Base-by-base conservation (phyloP, 768 basidiomycete genomes). In the Clavulina sp. region DNA sequence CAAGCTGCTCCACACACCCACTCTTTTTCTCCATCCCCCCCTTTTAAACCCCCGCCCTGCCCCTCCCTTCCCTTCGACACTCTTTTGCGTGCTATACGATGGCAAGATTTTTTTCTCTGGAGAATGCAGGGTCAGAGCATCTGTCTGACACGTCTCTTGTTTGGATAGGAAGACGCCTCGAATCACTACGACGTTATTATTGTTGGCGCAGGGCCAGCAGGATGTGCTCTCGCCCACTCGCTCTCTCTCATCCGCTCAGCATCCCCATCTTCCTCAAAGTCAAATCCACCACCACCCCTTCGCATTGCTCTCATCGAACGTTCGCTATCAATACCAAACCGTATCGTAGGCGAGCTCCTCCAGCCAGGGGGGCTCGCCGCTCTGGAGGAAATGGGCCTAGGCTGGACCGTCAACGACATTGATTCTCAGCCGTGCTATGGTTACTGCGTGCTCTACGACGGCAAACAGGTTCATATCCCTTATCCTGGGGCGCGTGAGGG, bases 291-390 rank as follows among this genome's bases (percentile, higher is more conserved):
- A n/a, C 30, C 47, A 21, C 81, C 81, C 13, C 74, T 89, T 19
- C 75, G 78, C 21, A 80, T 96, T 57, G 81, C 81, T 18, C 68
- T 96, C 0, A 70, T 99, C 51, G 95, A 99, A 65, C 80, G 93
- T 7, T 93, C 92, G 13, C 73, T 97, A 3, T 73, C 81, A 0
- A 84, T 88, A 63, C 95, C 95, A 0, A 89, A 97, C 71, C 76
- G 95, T 18, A 97, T 99, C 57, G 95, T 97, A 31, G 95, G 95
- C 24, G 95, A 99, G 64, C 77, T 97, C 1, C 69, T 99, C 23
- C 95, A 99, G 61, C 95, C 95, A 1, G 91, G 82, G 1, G 95
- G 95, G 1, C 78, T 89, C 23, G 69, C 70, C 9, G 78, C 88
- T 0, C 68, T 99, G 41, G 67, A 75, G 52, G 66, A 74, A 33